Evolutionary conservation across 768 basidiomycete genomes (phyloP).

Genomic region (Xerocomellus amylosporus): DNA sequence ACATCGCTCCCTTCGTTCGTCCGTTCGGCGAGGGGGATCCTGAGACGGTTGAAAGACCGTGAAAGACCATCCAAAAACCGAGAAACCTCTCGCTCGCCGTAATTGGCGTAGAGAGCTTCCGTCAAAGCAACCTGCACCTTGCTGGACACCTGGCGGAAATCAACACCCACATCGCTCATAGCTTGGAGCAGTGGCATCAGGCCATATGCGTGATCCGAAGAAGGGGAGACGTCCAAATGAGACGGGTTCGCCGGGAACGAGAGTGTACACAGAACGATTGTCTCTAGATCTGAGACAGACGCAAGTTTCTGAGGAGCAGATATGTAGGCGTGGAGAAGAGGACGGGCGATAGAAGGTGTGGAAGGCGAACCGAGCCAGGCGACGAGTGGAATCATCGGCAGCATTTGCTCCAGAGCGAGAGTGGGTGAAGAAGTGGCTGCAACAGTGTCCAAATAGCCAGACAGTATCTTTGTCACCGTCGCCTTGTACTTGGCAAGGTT

Average conservation of each 20-base stretch:
- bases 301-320: conserved; percentile 36
- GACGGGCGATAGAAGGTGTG: conserved; percentile 34
- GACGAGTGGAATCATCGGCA: conserved; percentile 30
- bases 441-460: conserved; percentile 19
- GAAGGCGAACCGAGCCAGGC: conserved; percentile 34
- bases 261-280: conserved; percentile 40
- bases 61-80: conserved; percentile 21
- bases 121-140: conserved; percentile 20
- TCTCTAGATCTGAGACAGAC: conserved; percentile 42
- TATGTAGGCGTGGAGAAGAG: conserved; percentile 47
- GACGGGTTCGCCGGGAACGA: conserved; percentile 25
- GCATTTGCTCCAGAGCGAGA: conserved; percentile 5
- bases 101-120: conserved; percentile 24
- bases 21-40: conserved; percentile 20
- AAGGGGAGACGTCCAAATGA: background rate
- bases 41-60: conserved; percentile 19
- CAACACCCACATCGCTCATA: conserved; percentile 34
- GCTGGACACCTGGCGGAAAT: conserved; percentile 27
- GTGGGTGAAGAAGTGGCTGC: background rate
- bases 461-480: conserved; percentile 12
- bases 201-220: conserved; percentile 36
- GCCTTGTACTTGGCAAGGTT: conserved; percentile 17
- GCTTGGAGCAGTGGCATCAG: conserved; percentile 44
- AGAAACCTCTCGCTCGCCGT: conserved; percentile 20
- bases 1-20: conserved; percentile 1